Evolutionary conservation across 2,329 filamentous ascomycete genomes (phyloP).

Genomic region (Zelopaecilomyces penicillatus): DNA sequence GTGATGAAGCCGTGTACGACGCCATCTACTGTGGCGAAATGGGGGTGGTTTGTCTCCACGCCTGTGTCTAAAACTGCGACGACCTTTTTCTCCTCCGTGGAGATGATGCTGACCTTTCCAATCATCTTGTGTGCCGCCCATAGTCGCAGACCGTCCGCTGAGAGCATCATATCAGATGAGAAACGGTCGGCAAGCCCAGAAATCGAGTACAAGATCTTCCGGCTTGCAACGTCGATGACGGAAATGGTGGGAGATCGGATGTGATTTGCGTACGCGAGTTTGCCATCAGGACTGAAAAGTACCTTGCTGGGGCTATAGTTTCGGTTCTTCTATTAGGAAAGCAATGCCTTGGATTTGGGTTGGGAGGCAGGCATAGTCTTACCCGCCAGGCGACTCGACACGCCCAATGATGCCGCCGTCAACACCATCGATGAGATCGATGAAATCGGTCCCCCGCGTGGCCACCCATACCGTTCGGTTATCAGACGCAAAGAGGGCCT

Average conservation of each 20-base stretch:
- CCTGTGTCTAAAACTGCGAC: slow-evolving; percentile 7
- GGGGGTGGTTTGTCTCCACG: slow-evolving; percentile 9
- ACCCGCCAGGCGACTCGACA: slow-evolving; percentile 7
- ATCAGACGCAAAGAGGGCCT: slow-evolving; percentile 11
- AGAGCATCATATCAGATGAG: slow-evolving; percentile 12
- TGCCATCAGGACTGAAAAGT: slow-evolving; percentile 11
- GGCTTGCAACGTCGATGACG: slow-evolving; percentile 8
- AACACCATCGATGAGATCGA: slow-evolving; percentile 9
- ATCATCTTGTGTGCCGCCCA: slow-evolving; percentile 11
- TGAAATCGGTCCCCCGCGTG: slow-evolving; percentile 10
- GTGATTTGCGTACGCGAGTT: slow-evolving; percentile 10
- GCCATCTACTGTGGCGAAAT: slow-evolving; percentile 7
- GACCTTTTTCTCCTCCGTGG: not conserved
- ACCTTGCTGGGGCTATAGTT: slow-evolving; percentile 8
- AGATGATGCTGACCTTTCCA: slow-evolving; percentile 8
- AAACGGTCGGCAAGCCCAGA: slow-evolving; percentile 6
- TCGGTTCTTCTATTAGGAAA: too few species aligned
- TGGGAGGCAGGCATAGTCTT: too few species aligned
- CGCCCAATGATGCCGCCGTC: slow-evolving; percentile 6
- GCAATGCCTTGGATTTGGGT: too few species aligned
- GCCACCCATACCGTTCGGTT: slow-evolving; percentile 11
- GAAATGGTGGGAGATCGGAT: slow-evolving; percentile 8
- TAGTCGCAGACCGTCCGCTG: slow-evolving; percentile 6
- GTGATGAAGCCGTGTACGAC: slow-evolving; percentile 9
- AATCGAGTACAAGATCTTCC: slow-evolving; percentile 4